Evolutionary conservation across 495 filamentous ascomycete genomes (phyloP), one percentile per base, ranked within the genome.

Genomic region (Penicillium canescens): DNA sequence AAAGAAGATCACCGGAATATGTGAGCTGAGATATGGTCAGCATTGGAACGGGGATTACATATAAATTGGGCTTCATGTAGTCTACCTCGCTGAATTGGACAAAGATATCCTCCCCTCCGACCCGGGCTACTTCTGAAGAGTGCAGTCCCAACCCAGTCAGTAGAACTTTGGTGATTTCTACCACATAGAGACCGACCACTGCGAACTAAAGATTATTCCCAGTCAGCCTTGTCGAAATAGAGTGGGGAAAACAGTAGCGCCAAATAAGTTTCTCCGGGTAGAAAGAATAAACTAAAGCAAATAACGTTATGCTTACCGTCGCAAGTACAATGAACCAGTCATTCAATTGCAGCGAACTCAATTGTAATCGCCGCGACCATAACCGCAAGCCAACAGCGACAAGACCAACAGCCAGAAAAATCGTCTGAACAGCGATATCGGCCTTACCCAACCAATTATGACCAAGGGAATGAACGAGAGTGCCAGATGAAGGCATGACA

Each of bases 391-490:
- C 51, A 7, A 67, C 58, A 33, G 28, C 39, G 18, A 58, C 33
- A 35, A 60, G 50, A 8, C 16, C 39, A 11, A 55, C 31, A 0
- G 47, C 38, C 18, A 67, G 46, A 31, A 65, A 52, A 14, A 65
- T 14, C 10, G 64, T 53, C 33, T 65, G 58, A 11, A 67, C 51
- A 18, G 58, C 56, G 16, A 67, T 62, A 48, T 62, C 58, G 1
- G 49, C 51, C 54, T 62, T 58, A 6, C 64, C 64, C 41, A 60
- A 56, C 61, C 52, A 52, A 46, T 67, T 67, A 42, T 62, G 64
- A 42, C 58, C 45, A 8, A 67, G 58, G 23, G 52, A 31, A 41
- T 59, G 53, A 21, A 50, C 41, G 6, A 65, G 50, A 6, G 52
- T 54, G 34, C 52, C 61, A 1, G 34, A 20, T 1, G 46, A 28